These are phyloP conservation scores for Papilionanthe hybrid DNA, from an alignment of 116 monocot genomes.

Conservation along the genomic window DNA sequence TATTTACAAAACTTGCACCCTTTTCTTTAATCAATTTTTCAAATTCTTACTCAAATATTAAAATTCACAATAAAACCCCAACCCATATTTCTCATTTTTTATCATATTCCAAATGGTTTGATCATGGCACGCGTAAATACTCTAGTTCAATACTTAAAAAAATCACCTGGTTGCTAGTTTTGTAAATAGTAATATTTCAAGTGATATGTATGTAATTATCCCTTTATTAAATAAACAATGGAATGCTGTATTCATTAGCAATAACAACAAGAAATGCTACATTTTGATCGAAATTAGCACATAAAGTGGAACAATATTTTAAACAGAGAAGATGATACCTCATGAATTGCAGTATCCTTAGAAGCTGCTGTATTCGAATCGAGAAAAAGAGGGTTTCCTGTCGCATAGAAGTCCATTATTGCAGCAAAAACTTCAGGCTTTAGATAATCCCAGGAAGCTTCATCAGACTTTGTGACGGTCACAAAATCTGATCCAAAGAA, in stretches of 20 bases:
- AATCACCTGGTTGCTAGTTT: too few relatives aligned
- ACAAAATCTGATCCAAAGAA: conserved; percentile 95
- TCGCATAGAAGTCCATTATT: conserved; percentile 92
- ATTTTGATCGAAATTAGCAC: background rate
- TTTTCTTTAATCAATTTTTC: too few relatives aligned
- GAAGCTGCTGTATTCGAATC: conserved; percentile 68
- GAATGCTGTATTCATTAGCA: background rate
- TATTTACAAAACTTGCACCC: too few relatives aligned
- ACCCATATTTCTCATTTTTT: too few relatives aligned
- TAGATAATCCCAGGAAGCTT: conserved; percentile 82
- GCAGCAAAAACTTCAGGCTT: conserved; percentile 95
- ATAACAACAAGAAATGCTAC: background rate
- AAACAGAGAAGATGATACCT: conserved; percentile 36
- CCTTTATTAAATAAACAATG: background rate
- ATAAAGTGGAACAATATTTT: conserved; percentile 3
- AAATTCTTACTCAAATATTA: too few relatives aligned
- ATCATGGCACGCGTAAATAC: too few relatives aligned
- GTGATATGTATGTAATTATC: too few relatives aligned
- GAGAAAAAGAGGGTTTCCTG: conserved; percentile 74
- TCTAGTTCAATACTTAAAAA: too few relatives aligned
- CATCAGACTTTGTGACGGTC: conserved; percentile 90
- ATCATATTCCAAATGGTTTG: too few relatives aligned
- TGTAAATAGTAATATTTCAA: too few relatives aligned
- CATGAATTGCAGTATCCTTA: conserved; percentile 82
- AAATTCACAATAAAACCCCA: too few relatives aligned